Evolutionary conservation across 179 eudicot species (phyloP).

Genomic region (Spergularia azorica): DNA sequence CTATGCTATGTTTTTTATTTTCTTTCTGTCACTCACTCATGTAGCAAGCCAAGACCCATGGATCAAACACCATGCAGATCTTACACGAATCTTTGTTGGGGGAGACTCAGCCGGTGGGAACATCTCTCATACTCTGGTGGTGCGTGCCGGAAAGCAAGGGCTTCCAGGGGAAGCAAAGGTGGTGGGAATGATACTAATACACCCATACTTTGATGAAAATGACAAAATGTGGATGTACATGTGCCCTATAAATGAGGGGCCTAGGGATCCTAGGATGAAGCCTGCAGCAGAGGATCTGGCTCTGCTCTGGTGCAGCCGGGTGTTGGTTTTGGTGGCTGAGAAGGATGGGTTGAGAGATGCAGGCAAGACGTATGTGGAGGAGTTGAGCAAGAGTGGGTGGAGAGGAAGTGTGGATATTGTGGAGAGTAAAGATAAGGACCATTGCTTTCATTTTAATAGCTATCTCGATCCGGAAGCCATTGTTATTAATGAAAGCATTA

Average conservation of each 20-base stretch:
- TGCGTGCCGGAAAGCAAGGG: slow-evolving; percentile 30
- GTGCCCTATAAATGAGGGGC: slow-evolving; percentile 39
- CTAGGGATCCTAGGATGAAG: slow-evolving; percentile 38
- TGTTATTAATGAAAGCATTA: slow-evolving; percentile 16
- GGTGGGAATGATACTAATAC: slow-evolving; percentile 37
- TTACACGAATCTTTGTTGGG: slow-evolving; percentile 31
- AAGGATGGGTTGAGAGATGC: slow-evolving; percentile 32
- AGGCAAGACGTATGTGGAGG: slow-evolving; percentile 29
- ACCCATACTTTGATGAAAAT: slow-evolving; percentile 40
- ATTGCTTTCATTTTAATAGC: slow-evolving; percentile 29
- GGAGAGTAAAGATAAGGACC: slow-evolving; percentile 29
- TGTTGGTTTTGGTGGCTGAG: slow-evolving; percentile 39
- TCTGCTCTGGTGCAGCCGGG: slow-evolving; percentile 24
- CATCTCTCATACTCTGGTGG: slow-evolving; percentile 34
- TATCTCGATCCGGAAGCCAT: slow-evolving; percentile 24
- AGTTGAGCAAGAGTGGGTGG: slow-evolving; percentile 41
- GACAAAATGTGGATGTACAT: slow-evolving; percentile 45
- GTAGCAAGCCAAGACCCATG: slow-evolving; percentile 30
- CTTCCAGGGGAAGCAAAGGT: slow-evolving; percentile 21
- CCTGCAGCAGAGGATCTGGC: slow-evolving; percentile 40
- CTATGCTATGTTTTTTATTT: neutral
- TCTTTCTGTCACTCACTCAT: neutral
- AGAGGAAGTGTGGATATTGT: slow-evolving; percentile 27
- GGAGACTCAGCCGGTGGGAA: slow-evolving; percentile 56
- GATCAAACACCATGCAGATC: slow-evolving; percentile 39